Base-by-base conservation (phyloP, 108 stramenopile species). In the Nitzschia inconspicua region DNA sequence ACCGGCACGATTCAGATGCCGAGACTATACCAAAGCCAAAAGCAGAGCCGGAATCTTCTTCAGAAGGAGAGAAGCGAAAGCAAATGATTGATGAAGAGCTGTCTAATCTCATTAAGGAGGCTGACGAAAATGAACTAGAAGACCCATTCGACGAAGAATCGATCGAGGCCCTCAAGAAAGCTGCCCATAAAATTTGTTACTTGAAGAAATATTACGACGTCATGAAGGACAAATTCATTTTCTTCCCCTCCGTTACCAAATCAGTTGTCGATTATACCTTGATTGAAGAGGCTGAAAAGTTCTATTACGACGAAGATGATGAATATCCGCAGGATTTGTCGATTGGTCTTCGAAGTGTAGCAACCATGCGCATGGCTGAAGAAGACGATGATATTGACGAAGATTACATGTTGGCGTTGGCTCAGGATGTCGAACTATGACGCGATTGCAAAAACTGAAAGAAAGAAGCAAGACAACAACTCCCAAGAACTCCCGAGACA, bases 291-390 rank as follows among this genome's bases (percentile, higher is more conserved):
- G 68, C 68, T 19, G 60, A 54, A 36, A 56, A 70, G 27, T 56
- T 44, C 43, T 70, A 62, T 36, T 69, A 42, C 44, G 52, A 60
- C 16, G 68, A 69, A 41, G 68, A 70, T n/a, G 68, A 70, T 10
- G 68, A 70, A 37, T 62, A 60, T 29, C 68, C 68, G 1, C 22
- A 26, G n/a, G 60, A 62, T 24, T 60, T 60, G 9, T 42, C 47
- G 11, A 24, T 24, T 13, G 68, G 39, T 5, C 19, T 70, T 18
- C 42, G 68, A 18, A 44, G 31, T 14, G 60, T 70, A 35, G 52
- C 44, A 1, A 41, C 43, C 18, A 10, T 3, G 23, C 19, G 18
- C 30, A 27, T 66, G 27, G 19, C 23, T 2, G 25, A 26, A 4
- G 65, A 57, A 14, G 65, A 59, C 18, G 47, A 66, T 22, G 58